A percentile compares a stretch with the other conserved stretches of the same genome.
These are phyloP conservation scores for Teratosphaeria gauchensis DNA, from an alignment of 2,329 filamentous ascomycete species.

Conservation along the genomic window DNA sequence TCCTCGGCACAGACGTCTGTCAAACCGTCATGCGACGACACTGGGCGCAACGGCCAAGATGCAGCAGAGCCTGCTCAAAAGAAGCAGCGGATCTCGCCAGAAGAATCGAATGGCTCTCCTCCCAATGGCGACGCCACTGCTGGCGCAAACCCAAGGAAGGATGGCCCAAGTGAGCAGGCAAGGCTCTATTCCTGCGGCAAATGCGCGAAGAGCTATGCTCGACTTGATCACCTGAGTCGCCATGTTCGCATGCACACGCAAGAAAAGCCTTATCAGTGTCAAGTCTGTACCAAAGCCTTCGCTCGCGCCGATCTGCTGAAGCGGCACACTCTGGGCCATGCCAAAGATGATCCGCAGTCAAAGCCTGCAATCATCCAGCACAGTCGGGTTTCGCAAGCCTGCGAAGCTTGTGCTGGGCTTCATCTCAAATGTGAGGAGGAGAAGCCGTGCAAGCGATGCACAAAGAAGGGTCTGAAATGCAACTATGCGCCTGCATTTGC, in stretches of 20 bases:
- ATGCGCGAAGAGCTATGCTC: constrained; percentile 43
- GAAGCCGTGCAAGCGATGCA: constrained; percentile 45
- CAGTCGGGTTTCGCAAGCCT: constrained; percentile 40
- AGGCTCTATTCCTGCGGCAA: constrained; percentile 41
- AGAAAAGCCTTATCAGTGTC: constrained; percentile 38
- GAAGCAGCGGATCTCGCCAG: constrained; percentile 9
- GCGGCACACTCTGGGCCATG: constrained; percentile 39
- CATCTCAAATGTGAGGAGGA: constrained; percentile 47
- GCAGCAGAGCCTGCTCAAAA: constrained; percentile 11
- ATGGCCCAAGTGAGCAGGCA: constrained; percentile 1
- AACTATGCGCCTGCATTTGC: constrained; percentile 21
- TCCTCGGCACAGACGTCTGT: constrained; percentile 1
- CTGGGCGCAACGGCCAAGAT: constrained; percentile 3
- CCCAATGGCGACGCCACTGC: constrained; percentile 1
- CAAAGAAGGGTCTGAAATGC: constrained; percentile 40
- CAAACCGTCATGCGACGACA: background rate
- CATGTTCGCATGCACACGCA: constrained; percentile 42
- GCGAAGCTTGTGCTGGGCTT: constrained; percentile 41
- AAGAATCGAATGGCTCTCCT: constrained; percentile 2
- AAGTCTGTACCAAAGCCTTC: constrained; percentile 38
- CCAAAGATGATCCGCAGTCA: constrained; percentile 22
- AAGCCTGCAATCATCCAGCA: constrained; percentile 24
- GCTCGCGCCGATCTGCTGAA: constrained; percentile 42
- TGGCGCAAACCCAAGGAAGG: constrained; percentile 4
- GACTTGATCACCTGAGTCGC: constrained; percentile 44